phyloP scores from a whole-genome alignment of 2,329 filamentous ascomycete species.

The Gaeumannomyces sp. region DNA sequence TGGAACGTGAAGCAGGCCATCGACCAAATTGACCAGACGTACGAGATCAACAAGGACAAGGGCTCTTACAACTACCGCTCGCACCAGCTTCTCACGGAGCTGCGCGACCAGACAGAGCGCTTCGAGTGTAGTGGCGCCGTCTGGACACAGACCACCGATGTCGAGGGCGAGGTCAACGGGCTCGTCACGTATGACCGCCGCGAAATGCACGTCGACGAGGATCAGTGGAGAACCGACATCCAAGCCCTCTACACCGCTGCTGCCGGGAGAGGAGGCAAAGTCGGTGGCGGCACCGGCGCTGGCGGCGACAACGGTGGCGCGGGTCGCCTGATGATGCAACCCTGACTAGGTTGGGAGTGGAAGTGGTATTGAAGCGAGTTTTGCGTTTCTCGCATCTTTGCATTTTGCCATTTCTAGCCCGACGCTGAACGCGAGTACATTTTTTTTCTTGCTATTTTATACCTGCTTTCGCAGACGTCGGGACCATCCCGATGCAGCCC shows the following conservation, averaged over 20 bases:
- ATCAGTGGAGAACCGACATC: constrained; percentile 57
- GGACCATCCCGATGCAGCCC: not conserved
- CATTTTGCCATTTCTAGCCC: not conserved
- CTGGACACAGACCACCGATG: constrained; percentile 70
- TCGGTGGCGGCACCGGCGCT: not conserved
- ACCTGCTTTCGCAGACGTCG: too few relatives aligned
- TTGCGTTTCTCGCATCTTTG: not conserved
- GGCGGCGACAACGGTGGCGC: not conserved
- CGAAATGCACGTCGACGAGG: constrained; percentile 47
- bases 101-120: constrained; percentile 52
- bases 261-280: constrained; percentile 14
- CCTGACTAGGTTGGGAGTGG: not conserved
- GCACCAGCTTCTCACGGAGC: constrained; percentile 52
- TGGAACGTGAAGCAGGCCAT: constrained; percentile 59
- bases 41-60: constrained; percentile 55
- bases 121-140: constrained; percentile 62
- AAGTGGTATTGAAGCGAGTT: not conserved
- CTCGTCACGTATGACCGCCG: constrained; percentile 63
- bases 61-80: constrained; percentile 62
- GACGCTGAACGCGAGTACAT: not conserved
- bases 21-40: constrained; percentile 57
- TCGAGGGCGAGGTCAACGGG: constrained; percentile 69
- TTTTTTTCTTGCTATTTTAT: not conserved
- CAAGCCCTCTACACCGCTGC: constrained; percentile 53
- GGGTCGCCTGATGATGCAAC: not conserved